Base-by-base conservation (phyloP, 495 filamentous ascomycete species). In the Haplographium delicatum region DNA sequence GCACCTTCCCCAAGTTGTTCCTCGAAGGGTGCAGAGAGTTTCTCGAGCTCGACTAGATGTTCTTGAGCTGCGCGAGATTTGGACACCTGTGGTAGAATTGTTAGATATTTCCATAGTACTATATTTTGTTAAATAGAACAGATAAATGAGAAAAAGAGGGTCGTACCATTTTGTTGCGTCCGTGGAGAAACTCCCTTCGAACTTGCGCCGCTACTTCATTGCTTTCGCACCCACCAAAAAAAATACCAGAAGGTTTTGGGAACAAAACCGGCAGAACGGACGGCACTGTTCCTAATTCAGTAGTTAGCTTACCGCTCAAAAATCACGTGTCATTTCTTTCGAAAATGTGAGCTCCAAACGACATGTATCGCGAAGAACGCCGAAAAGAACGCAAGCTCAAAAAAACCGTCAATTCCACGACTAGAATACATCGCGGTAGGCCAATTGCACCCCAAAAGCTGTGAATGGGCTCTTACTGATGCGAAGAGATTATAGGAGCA, bases 1-100 rank as follows among this genome's bases (percentile, higher is more conserved):
- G 50, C 54, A 49, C 54, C 61, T 51, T 57, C 58, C 18, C 38
- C 46, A 43, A 64, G 50, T 40, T 62, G 59, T 11, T 59, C 53
- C n/a, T 53, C 48, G 35, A 62, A 53, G 27, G 54, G 54, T 15
- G 57, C 59, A 50, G 43, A 50, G 13, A 27, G 44, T 39, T 54
- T 62, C 28, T 62, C 62, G 9, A 60, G 43, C 50, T 56, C 44
- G 18, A 35, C 44, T 18, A 60, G 56, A 41, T 41, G 33, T 37
- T 56, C 54, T 40, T 58, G 60, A 35, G 57, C 60, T 41, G 45
- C 24, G 24, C 50, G 47, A 44, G 59, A 62, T 56, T 47, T 45
- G 18, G 56, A 59, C 19, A 56, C 44, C 60, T 62, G 6, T 31
- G 13, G 7, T 13, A 13, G 13, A 13, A 7, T 31, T 31, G 28